Conservation (phyloP, 73 alveolate species). For the Paramecium primaurelia region DNA sequence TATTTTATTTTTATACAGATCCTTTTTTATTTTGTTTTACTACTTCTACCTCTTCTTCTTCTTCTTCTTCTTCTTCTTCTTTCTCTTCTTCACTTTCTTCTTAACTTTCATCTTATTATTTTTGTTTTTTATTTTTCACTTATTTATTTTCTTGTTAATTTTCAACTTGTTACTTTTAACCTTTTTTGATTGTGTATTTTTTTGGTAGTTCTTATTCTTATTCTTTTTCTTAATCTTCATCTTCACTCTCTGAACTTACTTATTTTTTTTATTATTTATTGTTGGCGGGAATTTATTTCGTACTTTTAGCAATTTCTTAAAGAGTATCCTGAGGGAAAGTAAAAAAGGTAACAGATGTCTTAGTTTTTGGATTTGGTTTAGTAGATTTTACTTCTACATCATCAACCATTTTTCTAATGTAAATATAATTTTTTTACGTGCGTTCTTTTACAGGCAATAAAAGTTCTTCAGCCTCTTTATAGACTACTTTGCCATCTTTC, state of each 20-base stretch:
- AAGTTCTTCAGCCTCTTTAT: not conserved
- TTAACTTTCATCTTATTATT: not conserved
- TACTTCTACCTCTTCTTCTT: not conserved
- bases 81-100: not conserved
- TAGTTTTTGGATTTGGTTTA: slow-evolving; percentile 5
- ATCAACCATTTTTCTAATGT: not conserved
- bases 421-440: not conserved
- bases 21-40: not conserved
- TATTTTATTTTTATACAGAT: not conserved
- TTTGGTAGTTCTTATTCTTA: not conserved
- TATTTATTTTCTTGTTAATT: not conserved
- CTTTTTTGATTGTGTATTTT: not conserved
- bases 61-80: not conserved
- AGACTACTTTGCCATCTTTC: not conserved
- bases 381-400: not conserved
- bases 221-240: not conserved
- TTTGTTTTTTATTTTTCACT: not conserved
- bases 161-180: not conserved
- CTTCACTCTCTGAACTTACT: not conserved
- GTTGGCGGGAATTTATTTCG: slow-evolving; percentile 19
- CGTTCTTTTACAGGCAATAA: not conserved
- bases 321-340: not conserved
- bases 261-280: not conserved
- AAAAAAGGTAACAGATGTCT: not conserved
- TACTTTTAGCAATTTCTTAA: not conserved